phyloP scores from a whole-genome alignment of 805 yeast genomes.

The Tetrapisispora fleetii region DNA sequence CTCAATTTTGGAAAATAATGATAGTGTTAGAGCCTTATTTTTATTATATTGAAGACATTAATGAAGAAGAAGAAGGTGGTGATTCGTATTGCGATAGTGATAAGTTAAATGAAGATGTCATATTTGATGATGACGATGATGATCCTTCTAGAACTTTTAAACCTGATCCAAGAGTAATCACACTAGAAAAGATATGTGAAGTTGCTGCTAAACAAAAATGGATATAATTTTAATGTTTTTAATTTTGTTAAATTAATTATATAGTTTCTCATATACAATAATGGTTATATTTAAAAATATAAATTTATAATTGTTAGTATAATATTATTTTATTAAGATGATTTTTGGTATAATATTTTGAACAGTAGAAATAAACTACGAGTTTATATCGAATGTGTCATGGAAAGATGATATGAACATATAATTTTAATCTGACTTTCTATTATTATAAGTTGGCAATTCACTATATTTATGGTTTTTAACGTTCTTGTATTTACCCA shows the following conservation, averaged over 20 bases:
- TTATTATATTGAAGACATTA: constrained; percentile 29
- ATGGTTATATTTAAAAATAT: neutral
- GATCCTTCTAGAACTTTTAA: constrained; percentile 11
- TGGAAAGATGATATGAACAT: neutral
- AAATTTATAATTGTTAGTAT: neutral
- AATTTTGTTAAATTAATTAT: neutral
- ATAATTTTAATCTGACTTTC: constrained; percentile 1
- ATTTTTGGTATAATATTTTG: too few species aligned
- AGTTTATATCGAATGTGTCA: neutral
- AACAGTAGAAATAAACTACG: neutral
- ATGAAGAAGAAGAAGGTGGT: constrained; percentile 13
- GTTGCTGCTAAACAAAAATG: constrained; percentile 31
- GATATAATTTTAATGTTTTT: constrained; percentile 13
- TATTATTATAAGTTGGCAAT: constrained; percentile 23
- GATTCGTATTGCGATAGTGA: constrained; percentile 5
- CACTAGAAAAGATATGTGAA: constrained; percentile 29
- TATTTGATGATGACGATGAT: constrained; percentile 4
- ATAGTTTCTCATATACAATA: neutral
- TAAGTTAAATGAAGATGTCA: neutral
- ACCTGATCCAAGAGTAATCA: constrained; percentile 29
- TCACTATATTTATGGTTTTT: constrained; percentile 34
- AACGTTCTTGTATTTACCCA: constrained; percentile 21
- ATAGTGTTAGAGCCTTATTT: constrained; percentile 30
- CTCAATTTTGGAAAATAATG: constrained; percentile 27
- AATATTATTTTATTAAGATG: neutral